These are phyloP conservation scores for Cryptococcus deneoformans DNA, from an alignment of 1,284 basidiomycete species.

Conservation along the genomic window DNA sequence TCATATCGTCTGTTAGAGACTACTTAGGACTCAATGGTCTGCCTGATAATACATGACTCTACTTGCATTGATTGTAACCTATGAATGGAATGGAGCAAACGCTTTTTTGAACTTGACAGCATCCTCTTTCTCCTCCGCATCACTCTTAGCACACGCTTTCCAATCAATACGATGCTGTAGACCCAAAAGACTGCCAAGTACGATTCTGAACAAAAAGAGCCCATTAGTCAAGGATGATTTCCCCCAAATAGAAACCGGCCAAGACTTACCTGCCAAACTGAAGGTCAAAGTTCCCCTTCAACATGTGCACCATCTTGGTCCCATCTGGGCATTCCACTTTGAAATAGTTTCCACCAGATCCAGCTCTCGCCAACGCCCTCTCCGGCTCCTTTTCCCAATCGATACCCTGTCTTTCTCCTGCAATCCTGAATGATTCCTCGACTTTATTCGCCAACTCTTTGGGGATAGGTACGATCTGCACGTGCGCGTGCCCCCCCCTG, in stretches of 20 bases:
- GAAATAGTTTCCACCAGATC: conserved; percentile 68
- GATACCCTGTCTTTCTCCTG: conserved; percentile 64
- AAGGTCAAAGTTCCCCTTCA: conserved; percentile 78
- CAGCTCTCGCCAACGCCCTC: conserved; percentile 57
- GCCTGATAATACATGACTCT: neutral
- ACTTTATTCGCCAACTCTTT: conserved; percentile 59
- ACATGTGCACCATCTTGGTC: conserved; percentile 75
- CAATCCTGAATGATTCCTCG: conserved; percentile 65
- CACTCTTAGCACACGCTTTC: conserved; percentile 76
- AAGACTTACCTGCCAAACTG: conserved; percentile 82
- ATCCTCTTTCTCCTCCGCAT: conserved; percentile 78
- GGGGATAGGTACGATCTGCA: conserved; percentile 83
- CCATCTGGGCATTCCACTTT: conserved; percentile 85
- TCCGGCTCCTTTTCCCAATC: conserved; percentile 64
- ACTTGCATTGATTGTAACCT: neutral
- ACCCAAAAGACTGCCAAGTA: conserved; percentile 68
- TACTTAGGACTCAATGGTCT: too few species aligned
- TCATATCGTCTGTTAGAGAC: neutral
- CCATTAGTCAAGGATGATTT: neutral
- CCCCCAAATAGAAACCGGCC: neutral
- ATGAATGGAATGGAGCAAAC: conserved; percentile 63
- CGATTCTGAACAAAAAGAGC: conserved; percentile 57
- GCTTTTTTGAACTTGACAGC: conserved; percentile 75
- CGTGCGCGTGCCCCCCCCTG: conserved; percentile 90
- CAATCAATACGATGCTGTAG: conserved; percentile 79